These are phyloP conservation scores for Taphrina betulina DNA, from an alignment of 1,139 yeast species.

Conservation along the genomic window DNA sequence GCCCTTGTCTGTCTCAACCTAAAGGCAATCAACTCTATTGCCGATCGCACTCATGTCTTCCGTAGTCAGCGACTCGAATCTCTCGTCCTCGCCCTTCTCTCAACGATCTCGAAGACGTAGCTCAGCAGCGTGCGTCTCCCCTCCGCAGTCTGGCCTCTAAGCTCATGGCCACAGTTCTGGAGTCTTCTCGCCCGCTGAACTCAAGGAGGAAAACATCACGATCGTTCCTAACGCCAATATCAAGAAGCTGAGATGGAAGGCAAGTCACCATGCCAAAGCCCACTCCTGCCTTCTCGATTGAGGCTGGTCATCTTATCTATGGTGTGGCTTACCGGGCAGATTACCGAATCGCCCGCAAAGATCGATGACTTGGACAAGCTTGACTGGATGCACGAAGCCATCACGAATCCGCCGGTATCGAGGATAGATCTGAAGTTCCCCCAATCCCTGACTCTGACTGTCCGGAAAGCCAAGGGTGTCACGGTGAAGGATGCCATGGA, in stretches of 20 bases:
- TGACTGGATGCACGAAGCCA: conserved; percentile 22
- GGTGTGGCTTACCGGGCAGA: neutral
- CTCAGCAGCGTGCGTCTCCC: conserved; percentile 16
- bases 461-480: conserved; percentile 31
- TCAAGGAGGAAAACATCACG: conserved; percentile 23
- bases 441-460: conserved; percentile 26
- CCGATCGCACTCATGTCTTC: conserved; percentile 13
- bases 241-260: conserved; percentile 31
- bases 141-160: neutral
- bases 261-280: no score
- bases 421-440: conserved; percentile 31
- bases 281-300: no score
- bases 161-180: conserved; percentile 4
- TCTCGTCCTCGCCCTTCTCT: conserved; percentile 28
- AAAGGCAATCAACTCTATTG: neutral
- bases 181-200: conserved; percentile 23
- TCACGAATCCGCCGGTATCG: conserved; percentile 28
- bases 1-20: no score
- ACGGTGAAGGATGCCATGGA: conserved; percentile 33
- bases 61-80: conserved; percentile 21
- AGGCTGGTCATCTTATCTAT: neutral
- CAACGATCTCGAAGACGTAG: conserved; percentile 27
- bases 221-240: conserved; percentile 30
- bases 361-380: conserved; percentile 22
- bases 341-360: conserved; percentile 22